Evolutionary conservation across 768 basidiomycete genomes (phyloP).

Genomic region (Baorangia bicolor): DNA sequence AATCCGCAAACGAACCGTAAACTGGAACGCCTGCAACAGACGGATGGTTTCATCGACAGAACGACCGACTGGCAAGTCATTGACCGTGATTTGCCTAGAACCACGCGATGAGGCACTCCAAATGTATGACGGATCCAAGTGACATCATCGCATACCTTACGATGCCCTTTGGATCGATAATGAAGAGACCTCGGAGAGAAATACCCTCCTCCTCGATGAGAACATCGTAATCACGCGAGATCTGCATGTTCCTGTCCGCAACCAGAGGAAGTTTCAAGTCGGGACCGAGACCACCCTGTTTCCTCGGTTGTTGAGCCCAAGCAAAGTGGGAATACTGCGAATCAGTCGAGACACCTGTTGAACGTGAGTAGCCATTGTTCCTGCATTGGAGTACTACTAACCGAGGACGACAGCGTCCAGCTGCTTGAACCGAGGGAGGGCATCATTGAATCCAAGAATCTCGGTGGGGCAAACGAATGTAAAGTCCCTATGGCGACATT

Average conservation of each 20-base stretch:
- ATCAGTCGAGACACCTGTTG: constrained; percentile 77
- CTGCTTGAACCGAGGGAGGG: constrained; percentile 69
- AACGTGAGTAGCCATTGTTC: background rate
- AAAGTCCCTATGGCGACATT: constrained; percentile 57
- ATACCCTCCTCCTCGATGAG: constrained; percentile 87
- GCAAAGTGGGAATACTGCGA: constrained; percentile 87
- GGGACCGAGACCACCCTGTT: constrained; percentile 87
- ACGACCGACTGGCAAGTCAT: constrained; percentile 93
- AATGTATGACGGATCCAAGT: background rate
- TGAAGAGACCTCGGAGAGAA: constrained; percentile 81
- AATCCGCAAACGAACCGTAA: constrained; percentile 51
- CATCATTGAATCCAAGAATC: constrained; percentile 93
- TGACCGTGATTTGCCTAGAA: constrained; percentile 77
- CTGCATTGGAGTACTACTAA: constrained; percentile 28
- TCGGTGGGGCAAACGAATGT: constrained; percentile 95
- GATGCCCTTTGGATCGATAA: constrained; percentile 82
- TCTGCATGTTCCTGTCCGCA: constrained; percentile 75
- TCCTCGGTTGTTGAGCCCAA: constrained; percentile 80
- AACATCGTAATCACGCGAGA: constrained; percentile 84
- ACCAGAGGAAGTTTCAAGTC: constrained; percentile 82
- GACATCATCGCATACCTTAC: constrained; percentile 46
- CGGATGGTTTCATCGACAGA: constrained; percentile 92
- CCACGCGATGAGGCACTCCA: background rate
- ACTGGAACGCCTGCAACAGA: constrained; percentile 92
- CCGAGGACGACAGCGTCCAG: constrained; percentile 78